Base-by-base conservation (phyloP, 75 land plant species). In the Selaginella moellendorffii region DNA sequence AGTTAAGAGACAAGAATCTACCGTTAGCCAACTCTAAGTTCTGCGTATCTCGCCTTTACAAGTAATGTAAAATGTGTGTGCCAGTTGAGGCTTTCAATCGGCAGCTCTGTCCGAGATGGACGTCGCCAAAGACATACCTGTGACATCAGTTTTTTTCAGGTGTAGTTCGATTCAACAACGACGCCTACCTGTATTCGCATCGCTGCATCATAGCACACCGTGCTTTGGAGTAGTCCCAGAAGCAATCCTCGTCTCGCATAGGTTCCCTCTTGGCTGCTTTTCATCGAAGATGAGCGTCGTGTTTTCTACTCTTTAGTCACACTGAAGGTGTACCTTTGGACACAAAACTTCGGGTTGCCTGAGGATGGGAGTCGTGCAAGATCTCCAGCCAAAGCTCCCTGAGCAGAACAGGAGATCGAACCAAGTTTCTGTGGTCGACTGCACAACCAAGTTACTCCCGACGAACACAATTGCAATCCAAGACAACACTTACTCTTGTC, bases 101-200 rank as follows among this genome's bases (percentile, higher is more conserved):
- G 76, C 98, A 93, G 69, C 98, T 93, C 68, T 93, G 98, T 46
- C 98, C 96, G n/a, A n/a, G n/a, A n/a, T n/a, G n/a, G n/a, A n/a
- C n/a, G n/a, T n/a, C n/a, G n/a, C n/a, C n/a, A n/a, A 17, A 93
- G 77, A 78, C 82, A 76, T 93, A 93, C 71, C 98, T 93, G 76
- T 54, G 24, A n/a, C n/a, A n/a, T n/a, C n/a, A n/a, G n/a, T n/a
- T n/a, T n/a, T n/a, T n/a, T n/a, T n/a, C n/a, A n/a, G n/a, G n/a
- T n/a, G n/a, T n/a, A n/a, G n/a, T n/a, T n/a, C n/a, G n/a, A n/a
- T n/a, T n/a, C n/a, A n/a, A n/a, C n/a, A n/a, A n/a, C n/a, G n/a
- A n/a, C n/a, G 26, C 18, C 0, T 27, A 79, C 99, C 99, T 86
- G 56, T 95, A 95, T 86, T 95, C 99, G 79, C 99, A 95, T 52